phyloP scores from a whole-genome alignment of 2,329 filamentous ascomycete genomes.

The Teratosphaeriaceae sp. region DNA sequence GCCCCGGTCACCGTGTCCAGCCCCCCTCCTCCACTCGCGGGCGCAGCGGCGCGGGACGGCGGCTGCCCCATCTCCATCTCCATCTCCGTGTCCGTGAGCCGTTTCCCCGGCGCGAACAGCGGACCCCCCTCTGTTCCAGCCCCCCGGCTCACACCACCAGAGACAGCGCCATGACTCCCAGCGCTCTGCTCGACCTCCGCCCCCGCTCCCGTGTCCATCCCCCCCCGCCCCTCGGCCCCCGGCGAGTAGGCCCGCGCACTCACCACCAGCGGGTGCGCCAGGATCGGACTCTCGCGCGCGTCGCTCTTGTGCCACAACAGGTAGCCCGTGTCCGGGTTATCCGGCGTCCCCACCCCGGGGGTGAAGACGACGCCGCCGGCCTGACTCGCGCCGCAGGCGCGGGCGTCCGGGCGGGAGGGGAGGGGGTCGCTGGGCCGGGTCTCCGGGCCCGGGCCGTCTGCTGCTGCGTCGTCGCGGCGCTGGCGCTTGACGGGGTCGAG shows the following conservation, averaged over 20 bases:
- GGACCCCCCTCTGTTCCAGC: no score
- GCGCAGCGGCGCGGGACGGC: no score
- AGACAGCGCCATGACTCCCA: no score
- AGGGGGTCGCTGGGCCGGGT: neutral
- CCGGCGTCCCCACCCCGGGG: neutral
- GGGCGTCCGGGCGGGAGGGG: neutral
- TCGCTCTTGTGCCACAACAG: neutral
- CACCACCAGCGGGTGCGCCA: neutral
- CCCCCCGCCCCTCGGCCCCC: neutral
- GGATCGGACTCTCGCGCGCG: neutral
- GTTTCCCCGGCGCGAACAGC: no score
- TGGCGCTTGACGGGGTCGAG: neutral
- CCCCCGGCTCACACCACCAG: no score
- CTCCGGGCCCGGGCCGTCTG: neutral
- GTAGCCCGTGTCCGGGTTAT: neutral
- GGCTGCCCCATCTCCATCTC: no score
- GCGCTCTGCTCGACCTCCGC: neutral
- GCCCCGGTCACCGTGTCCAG: no score
- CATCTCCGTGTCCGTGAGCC: no score
- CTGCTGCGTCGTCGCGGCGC: neutral
- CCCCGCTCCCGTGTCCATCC: neutral
- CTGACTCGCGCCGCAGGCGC: neutral
- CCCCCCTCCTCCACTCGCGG: no score
- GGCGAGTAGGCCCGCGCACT: neutral
- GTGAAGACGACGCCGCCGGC: neutral